These are phyloP conservation scores for Conticribra weissflogii DNA, from an alignment of 108 stramenopile genomes.

Conservation along the genomic window DNA sequence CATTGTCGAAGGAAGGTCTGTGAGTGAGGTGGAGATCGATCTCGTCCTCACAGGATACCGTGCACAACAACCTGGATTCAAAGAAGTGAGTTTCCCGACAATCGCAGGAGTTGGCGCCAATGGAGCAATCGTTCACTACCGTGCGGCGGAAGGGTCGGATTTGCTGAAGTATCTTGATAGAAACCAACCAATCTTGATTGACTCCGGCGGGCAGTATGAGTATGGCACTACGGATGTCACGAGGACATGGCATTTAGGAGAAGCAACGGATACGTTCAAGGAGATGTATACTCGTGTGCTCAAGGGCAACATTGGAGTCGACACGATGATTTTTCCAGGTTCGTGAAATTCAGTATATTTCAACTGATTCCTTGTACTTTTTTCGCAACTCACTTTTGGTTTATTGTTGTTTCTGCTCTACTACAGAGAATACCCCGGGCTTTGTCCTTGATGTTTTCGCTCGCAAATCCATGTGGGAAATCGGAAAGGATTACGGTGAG, in stretches of 20 bases:
- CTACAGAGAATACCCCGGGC: slow-evolving; percentile 83
- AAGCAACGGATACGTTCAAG: slow-evolving; percentile 73
- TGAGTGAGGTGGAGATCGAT: slow-evolving; percentile 93
- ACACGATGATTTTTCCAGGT: slow-evolving; percentile 88
- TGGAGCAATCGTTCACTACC: slow-evolving; percentile 98
- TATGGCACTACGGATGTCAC: slow-evolving; percentile 99
- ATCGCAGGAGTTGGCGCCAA: slow-evolving; percentile 96
- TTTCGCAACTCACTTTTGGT: no score
- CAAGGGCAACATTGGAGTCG: slow-evolving; percentile 95
- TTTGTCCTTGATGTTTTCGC: slow-evolving; percentile 96
- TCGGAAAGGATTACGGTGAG: slow-evolving; percentile 88
- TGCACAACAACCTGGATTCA: slow-evolving; percentile 76
- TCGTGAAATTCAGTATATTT: no score
- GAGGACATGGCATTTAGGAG: slow-evolving; percentile 96
- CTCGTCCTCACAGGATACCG: slow-evolving; percentile 83
- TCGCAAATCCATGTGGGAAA: slow-evolving; percentile 87
- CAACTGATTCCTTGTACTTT: no score
- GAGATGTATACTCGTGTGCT: slow-evolving; percentile 92
- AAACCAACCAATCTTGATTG: slow-evolving; percentile 85
- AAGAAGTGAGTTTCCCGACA: slow-evolving; percentile 89
- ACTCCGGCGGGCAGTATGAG: slow-evolving; percentile 92
- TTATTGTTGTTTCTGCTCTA: not conserved
- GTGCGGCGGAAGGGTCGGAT: slow-evolving; percentile 69
- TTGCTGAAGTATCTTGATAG: slow-evolving; percentile 73
- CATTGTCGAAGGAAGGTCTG: slow-evolving; percentile 52